phyloP scores from a whole-genome alignment of 2,329 filamentous ascomycete genomes.

The Phaeosphaeriaceae sp. region DNA sequence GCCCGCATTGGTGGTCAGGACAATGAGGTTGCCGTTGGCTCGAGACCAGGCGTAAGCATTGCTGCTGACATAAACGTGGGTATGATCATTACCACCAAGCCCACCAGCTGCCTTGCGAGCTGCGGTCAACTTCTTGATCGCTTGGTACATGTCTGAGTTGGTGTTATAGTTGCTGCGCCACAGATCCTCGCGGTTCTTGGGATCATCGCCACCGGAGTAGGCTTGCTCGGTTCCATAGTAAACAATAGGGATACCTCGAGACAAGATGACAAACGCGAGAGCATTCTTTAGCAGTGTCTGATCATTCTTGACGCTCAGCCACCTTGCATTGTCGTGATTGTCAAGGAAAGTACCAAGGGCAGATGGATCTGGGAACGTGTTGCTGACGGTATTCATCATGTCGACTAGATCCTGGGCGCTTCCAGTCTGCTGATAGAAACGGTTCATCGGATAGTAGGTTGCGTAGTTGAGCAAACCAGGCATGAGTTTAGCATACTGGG shows the following conservation, averaged over 20 bases:
- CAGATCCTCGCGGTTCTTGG: constrained; percentile 51
- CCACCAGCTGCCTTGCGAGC: constrained; percentile 51
- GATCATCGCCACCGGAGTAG: constrained; percentile 48
- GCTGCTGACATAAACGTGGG: constrained; percentile 52
- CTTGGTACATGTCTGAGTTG: constrained; percentile 34
- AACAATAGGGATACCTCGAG: constrained; percentile 50
- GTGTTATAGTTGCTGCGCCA: constrained; percentile 50
- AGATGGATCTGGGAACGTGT: constrained; percentile 42
- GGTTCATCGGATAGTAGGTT: constrained; percentile 53
- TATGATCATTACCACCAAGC: constrained; percentile 54
- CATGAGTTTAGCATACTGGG: constrained; percentile 63
- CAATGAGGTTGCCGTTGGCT: constrained; percentile 54
- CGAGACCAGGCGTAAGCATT: constrained; percentile 58
- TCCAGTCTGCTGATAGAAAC: constrained; percentile 44
- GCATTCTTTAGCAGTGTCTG: constrained; percentile 48
- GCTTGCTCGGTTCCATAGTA: constrained; percentile 52
- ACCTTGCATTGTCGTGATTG: constrained; percentile 52
- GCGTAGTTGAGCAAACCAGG: constrained; percentile 70
- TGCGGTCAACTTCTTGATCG: constrained; percentile 33
- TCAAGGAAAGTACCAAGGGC: constrained; percentile 50
- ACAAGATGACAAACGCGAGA: constrained; percentile 47
- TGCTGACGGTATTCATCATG: constrained; percentile 44
- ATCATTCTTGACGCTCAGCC: constrained; percentile 47
- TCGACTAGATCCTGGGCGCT: constrained; percentile 43
- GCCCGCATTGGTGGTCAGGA: constrained; percentile 57